phyloP scores from a whole-genome alignment of 1,139 yeast species.

The Yamadazyma mexicana region DNA sequence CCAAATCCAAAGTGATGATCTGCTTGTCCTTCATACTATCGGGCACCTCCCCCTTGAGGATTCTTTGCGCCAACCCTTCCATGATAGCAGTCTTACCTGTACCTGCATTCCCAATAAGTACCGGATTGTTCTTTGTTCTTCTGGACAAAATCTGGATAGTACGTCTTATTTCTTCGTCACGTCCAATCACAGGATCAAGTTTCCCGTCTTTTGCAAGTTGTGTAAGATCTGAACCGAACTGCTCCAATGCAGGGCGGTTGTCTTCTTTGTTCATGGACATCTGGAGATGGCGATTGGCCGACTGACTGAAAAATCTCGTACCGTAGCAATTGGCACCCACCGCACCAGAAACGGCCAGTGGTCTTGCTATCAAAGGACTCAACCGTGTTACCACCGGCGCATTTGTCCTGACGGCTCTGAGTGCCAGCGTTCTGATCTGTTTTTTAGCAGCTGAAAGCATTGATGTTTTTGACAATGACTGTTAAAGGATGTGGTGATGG shows the following conservation, averaged over 20 bases:
- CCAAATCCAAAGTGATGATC: slow-evolving; percentile 81
- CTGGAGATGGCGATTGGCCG: slow-evolving; percentile 18
- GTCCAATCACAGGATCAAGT: slow-evolving; percentile 93
- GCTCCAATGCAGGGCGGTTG: slow-evolving; percentile 76
- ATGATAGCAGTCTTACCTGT: slow-evolving; percentile 96
- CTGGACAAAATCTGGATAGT: slow-evolving; percentile 90
- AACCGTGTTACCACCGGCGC: neutral
- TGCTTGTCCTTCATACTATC: slow-evolving; percentile 86
- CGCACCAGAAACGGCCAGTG: neutral
- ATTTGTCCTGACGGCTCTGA: neutral
- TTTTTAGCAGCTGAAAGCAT: neutral
- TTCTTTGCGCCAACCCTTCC: slow-evolving; percentile 95
- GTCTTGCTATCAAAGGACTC: neutral
- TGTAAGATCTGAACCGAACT: slow-evolving; percentile 86
- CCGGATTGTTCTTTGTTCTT: slow-evolving; percentile 93
- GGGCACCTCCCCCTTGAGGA: slow-evolving; percentile 89
- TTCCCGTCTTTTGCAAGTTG: slow-evolving; percentile 86
- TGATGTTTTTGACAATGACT: neutral
- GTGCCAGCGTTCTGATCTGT: neutral
- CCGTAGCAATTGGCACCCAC: neutral
- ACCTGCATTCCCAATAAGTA: slow-evolving; percentile 92
- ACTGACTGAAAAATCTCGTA: slow-evolving; percentile 8
- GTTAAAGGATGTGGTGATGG: neutral
- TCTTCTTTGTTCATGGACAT: slow-evolving; percentile 49
- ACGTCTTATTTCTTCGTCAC: slow-evolving; percentile 92